Evolutionary conservation across 2,329 filamentous ascomycete species (phyloP).

Genomic region (Cladosporium sp.): DNA sequence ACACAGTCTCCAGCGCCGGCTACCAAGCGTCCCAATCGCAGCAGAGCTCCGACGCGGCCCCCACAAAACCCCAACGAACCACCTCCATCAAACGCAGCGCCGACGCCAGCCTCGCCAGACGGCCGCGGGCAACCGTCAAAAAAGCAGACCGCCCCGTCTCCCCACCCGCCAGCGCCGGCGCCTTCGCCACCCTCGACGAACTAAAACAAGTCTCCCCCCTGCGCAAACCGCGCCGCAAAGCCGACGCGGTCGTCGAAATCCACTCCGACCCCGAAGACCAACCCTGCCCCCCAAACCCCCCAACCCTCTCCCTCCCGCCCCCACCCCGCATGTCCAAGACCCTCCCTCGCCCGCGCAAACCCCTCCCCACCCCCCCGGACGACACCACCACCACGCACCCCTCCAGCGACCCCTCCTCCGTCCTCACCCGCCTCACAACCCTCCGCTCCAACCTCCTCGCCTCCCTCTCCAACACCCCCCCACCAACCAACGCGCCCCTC

Average conservation of each 20-base stretch:
- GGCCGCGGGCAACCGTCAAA: conserved; percentile 26
- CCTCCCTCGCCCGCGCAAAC: conserved; percentile 23
- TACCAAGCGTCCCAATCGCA: conserved; percentile 21
- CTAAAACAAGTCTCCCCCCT: conserved; percentile 24
- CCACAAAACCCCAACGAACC: conserved; percentile 21
- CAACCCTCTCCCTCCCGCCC: conserved; percentile 22
- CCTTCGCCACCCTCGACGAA: conserved; percentile 28
- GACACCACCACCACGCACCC: conserved; percentile 19
- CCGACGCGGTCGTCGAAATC: conserved; percentile 29
- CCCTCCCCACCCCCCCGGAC: conserved; percentile 13
- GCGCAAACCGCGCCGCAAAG: conserved; percentile 22
- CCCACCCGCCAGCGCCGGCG: conserved; percentile 21
- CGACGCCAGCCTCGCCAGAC: conserved; percentile 31
- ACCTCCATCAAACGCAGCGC: conserved; percentile 26
- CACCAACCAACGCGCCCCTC: conserved; percentile 13
- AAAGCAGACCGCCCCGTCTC: conserved; percentile 19
- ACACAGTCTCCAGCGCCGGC: conserved; percentile 19
- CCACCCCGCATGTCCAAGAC: conserved; percentile 24
- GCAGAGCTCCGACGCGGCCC: conserved; percentile 20
- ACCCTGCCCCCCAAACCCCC: conserved; percentile 15
- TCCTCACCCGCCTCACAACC: conserved; percentile 38
- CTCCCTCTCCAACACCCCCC: conserved; percentile 39
- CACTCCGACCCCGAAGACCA: conserved; percentile 29
- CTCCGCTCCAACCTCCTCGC: conserved; percentile 42
- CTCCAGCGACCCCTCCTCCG: conserved; percentile 39